phyloP scores from a whole-genome alignment of 148 eudicot species.

The Rhododendron williamsianum region DNA sequence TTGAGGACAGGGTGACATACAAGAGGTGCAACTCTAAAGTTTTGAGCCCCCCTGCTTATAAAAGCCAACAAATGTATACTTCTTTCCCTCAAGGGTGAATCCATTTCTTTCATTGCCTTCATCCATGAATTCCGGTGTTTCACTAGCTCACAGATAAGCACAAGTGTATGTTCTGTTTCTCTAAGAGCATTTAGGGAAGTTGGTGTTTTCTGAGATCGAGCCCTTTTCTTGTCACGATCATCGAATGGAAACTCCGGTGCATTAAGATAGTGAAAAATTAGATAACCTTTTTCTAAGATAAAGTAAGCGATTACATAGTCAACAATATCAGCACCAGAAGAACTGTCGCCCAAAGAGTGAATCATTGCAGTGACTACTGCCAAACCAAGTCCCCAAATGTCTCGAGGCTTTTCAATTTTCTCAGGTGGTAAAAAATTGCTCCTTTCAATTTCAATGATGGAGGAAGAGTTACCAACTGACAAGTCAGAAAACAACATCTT shows the following conservation, averaged over 20 bases:
- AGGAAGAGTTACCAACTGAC: constrained; percentile 29
- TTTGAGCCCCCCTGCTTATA: constrained; percentile 63
- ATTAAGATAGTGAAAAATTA: constrained; percentile 59
- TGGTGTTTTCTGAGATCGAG: constrained; percentile 53
- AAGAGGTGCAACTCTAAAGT: constrained; percentile 42
- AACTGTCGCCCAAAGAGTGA: constrained; percentile 61
- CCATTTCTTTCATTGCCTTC: constrained; percentile 62
- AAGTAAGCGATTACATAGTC: constrained; percentile 64
- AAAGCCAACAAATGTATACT: constrained; percentile 85
- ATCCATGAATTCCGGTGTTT: constrained; percentile 68
- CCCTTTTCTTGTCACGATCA: constrained; percentile 67
- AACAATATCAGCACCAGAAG: constrained; percentile 45
- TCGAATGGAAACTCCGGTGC: constrained; percentile 61
- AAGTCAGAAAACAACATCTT: constrained; percentile 44
- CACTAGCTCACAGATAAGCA: constrained; percentile 63
- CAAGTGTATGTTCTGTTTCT: constrained; percentile 69
- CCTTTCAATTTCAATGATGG: constrained; percentile 29
- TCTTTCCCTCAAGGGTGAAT: constrained; percentile 71
- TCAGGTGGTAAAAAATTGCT: constrained; percentile 16
- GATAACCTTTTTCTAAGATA: constrained; percentile 55
- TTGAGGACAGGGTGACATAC: constrained; percentile 56
- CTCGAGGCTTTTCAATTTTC: constrained; percentile 45
- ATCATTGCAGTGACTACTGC: constrained; percentile 73
- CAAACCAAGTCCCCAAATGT: constrained; percentile 76
- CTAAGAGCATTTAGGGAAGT: constrained; percentile 56